A percentile compares a stretch with the other conserved stretches of the same genome.
Conservation (phyloP, 352 stramenopile genomes). For the Globisporangium canariense region DNA sequence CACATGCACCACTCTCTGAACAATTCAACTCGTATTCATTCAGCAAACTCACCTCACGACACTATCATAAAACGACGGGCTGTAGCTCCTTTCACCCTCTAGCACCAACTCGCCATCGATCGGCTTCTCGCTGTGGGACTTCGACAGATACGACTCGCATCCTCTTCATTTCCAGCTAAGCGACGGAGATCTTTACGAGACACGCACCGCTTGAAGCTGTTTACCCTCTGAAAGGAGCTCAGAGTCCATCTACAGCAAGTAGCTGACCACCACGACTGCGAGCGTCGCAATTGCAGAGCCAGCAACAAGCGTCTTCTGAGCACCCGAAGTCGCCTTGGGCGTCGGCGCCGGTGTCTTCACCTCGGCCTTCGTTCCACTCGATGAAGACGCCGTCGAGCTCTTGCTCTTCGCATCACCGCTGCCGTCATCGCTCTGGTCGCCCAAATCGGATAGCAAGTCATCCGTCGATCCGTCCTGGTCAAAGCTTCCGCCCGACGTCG, state of each 20-base stretch:
- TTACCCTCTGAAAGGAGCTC: not conserved
- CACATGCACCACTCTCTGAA: too few species aligned
- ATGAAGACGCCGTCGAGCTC: not conserved
- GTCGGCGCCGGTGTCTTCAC: not conserved
- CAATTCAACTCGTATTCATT: not conserved
- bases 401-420: not conserved
- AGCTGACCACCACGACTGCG: conserved; percentile 6
- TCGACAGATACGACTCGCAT: too few species aligned
- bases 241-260: conserved; percentile 5
- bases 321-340: conserved; percentile 1
- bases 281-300: not conserved
- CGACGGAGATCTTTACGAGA: not conserved
- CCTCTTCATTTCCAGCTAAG: not conserved
- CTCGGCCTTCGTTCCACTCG: not conserved
- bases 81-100: not conserved
- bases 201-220: not conserved
- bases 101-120: not conserved
- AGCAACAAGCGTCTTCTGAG: not conserved
- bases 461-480: not conserved
- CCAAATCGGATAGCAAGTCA: conserved; percentile 2
- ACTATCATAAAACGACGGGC: not conserved
- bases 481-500: not conserved
- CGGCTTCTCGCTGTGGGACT: too few species aligned
- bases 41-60: not conserved
- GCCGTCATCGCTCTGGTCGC: conserved; percentile 14